Conservation (phyloP, 495 filamentous ascomycete species). For the Ascodesmis nigricans region DNA sequence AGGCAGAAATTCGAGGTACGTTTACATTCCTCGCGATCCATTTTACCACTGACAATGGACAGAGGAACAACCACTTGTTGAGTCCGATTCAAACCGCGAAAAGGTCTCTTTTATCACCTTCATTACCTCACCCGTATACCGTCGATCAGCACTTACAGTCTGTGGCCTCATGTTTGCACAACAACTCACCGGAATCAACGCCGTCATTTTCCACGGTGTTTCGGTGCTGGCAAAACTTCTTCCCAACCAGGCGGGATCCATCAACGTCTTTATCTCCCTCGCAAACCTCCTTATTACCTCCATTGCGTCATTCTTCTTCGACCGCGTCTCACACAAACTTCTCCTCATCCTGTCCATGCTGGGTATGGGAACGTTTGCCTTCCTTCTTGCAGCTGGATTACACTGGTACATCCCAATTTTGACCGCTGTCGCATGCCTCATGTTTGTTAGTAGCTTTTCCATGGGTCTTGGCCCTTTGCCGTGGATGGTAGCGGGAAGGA, state of each 20-base stretch:
- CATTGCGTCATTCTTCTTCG: constrained; percentile 57
- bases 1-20: constrained; percentile 1
- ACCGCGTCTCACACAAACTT: constrained; percentile 63
- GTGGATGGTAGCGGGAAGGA: constrained; percentile 76
- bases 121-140: constrained; percentile 28
- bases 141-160: constrained; percentile 62
- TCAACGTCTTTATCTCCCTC: constrained; percentile 66
- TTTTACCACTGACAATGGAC: no score
- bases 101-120: constrained; percentile 8
- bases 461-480: constrained; percentile 85
- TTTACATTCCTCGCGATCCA: no score
- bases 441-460: constrained; percentile 76
- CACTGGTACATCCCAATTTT: constrained; percentile 41
- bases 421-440: constrained; percentile 55
- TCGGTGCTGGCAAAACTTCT: constrained; percentile 58
- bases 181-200: constrained; percentile 85
- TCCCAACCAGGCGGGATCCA: constrained; percentile 47
- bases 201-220: constrained; percentile 94
- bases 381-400: constrained; percentile 57
- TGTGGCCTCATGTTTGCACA: constrained; percentile 81
- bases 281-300: constrained; percentile 72
- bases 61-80: constrained; percentile 3
- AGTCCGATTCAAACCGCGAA: constrained; percentile 1
- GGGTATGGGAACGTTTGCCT: constrained; percentile 58
- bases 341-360: constrained; percentile 59